Percentiles rank a stretch among this genome's conserved stretches.
Conservation (phyloP, 1,284 basidiomycete species). For the Schizopora paradoxa region DNA sequence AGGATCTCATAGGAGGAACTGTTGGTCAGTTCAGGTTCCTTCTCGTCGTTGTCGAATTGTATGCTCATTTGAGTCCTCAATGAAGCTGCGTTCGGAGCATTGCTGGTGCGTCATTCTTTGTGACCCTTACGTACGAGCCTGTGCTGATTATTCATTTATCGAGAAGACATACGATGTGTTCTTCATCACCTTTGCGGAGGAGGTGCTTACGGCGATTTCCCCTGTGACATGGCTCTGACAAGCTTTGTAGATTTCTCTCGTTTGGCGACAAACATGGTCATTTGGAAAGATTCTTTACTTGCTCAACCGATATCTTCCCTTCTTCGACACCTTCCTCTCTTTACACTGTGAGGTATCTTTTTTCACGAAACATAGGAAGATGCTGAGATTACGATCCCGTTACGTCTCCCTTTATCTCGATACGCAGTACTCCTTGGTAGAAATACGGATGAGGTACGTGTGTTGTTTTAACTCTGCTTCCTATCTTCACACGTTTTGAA, state of each 20-base stretch:
- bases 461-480: background rate
- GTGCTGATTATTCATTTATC: background rate
- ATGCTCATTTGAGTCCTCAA: background rate
- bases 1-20: constrained; percentile 14
- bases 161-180: constrained; percentile 13
- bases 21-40: constrained; percentile 4
- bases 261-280: constrained; percentile 14
- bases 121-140: background rate
- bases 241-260: constrained; percentile 5
- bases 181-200: constrained; percentile 10
- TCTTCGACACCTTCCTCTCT: constrained; percentile 14
- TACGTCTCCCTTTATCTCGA: background rate
- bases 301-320: constrained; percentile 16
- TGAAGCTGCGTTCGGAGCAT: constrained; percentile 12
- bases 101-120: constrained; percentile 9
- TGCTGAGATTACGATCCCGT: background rate
- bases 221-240: background rate
- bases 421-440: constrained; percentile 12
- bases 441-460: constrained; percentile 11
- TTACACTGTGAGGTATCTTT: constrained; percentile 10
- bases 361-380: background rate
- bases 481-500: background rate
- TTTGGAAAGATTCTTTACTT: constrained; percentile 16
- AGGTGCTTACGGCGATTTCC: constrained; percentile 4
- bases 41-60: background rate